A percentile compares a stretch with the other conserved stretches of the same genome.
These are phyloP conservation scores for Truncatella angustata DNA, from an alignment of 2,329 filamentous ascomycete genomes.

Conservation along the genomic window DNA sequence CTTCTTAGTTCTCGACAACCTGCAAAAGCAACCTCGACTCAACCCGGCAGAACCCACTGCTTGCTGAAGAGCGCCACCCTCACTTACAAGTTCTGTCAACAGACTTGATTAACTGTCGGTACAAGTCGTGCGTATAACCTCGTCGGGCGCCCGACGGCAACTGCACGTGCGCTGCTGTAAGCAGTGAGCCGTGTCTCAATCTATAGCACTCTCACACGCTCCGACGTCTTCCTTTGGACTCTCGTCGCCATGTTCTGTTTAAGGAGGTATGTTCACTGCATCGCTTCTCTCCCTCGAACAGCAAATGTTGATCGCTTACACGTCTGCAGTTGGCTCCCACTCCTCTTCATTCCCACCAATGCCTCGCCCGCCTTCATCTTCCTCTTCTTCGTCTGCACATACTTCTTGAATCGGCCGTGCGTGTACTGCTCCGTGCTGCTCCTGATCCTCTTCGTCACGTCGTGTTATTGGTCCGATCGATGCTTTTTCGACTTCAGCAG, in stretches of 20 bases:
- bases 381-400: conserved; percentile 88
- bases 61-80: no score
- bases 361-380: conserved; percentile 83
- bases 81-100: no score
- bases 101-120: no score
- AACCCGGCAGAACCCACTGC: no score
- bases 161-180: not conserved
- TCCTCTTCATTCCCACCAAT: conserved; percentile 86
- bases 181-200: not conserved
- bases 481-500: conserved; percentile 91
- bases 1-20: no score
- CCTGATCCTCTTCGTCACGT: conserved; percentile 88
- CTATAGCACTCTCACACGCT: not conserved
- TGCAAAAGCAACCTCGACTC: no score
- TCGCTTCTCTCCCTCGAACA: no score
- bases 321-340: conserved; percentile 69
- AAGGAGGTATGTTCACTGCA: conserved; percentile 56
- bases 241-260: conserved; percentile 56
- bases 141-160: not conserved
- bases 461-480: conserved; percentile 83
- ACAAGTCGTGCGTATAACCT: no score
- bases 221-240: no score
- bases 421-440: conserved; percentile 97
- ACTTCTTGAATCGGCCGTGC: conserved; percentile 94
- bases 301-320: not conserved